Evolutionary conservation across 163 green algal species (phyloP).

Genomic region (Picocystis sp.): DNA sequence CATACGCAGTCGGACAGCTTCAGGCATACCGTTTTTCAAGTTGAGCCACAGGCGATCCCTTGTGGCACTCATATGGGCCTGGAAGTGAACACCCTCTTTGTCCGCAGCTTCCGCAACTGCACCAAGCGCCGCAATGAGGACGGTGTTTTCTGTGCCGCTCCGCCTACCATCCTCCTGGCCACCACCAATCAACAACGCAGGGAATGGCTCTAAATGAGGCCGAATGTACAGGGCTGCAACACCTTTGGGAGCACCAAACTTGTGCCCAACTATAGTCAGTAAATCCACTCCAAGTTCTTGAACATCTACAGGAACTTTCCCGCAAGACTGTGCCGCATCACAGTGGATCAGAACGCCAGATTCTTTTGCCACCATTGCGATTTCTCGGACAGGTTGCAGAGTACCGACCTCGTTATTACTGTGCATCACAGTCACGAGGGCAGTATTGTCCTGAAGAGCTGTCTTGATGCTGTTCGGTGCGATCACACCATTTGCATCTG

Average conservation of each 20-base stretch:
- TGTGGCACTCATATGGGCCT: slow-evolving; percentile 26
- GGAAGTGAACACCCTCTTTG: slow-evolving; percentile 11
- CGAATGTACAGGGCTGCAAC: slow-evolving; percentile 54
- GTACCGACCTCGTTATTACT: slow-evolving; percentile 51
- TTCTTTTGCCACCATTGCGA: slow-evolving; percentile 14
- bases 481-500: slow-evolving; percentile 39
- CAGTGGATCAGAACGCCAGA: slow-evolving; percentile 34
- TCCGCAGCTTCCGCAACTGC: slow-evolving; percentile 30
- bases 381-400: slow-evolving; percentile 36
- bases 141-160: slow-evolving; percentile 66
- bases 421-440: slow-evolving; percentile 65
- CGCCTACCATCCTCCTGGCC: slow-evolving; percentile 37
- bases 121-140: slow-evolving; percentile 51
- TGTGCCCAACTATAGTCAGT: slow-evolving; percentile 71
- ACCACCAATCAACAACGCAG: slow-evolving; percentile 18
- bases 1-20: slow-evolving; percentile 15
- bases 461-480: slow-evolving; percentile 22
- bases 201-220: slow-evolving; percentile 10
- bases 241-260: slow-evolving; percentile 76
- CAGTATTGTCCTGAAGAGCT: slow-evolving; percentile 30
- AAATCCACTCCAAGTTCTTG: slow-evolving; percentile 46
- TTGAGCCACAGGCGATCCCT: slow-evolving; percentile 21
- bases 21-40: slow-evolving; percentile 15
- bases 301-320: slow-evolving; percentile 44
- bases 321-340: slow-evolving; percentile 51